A percentile compares a stretch with the other conserved stretches of the same genome.
Evolutionary conservation across 768 basidiomycete species (phyloP).

Genomic region (Kwoniella europaea): DNA sequence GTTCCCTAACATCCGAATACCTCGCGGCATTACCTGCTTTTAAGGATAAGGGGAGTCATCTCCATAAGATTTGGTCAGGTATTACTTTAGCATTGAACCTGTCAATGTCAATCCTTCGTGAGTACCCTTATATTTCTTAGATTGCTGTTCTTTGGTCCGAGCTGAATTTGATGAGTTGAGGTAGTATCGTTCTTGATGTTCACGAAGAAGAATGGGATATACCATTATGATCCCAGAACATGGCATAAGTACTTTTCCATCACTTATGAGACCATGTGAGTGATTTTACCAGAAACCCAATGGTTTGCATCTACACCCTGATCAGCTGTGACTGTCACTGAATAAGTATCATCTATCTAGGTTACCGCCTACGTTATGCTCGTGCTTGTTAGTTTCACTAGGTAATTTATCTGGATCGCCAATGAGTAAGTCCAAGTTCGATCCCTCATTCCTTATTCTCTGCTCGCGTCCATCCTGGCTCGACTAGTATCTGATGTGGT

Average conservation of each 20-base stretch:
- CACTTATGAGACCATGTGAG: conserved; percentile 18
- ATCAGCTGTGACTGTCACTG: too few relatives aligned
- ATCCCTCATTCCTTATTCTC: neutral
- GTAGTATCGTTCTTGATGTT: neutral
- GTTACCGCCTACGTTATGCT: conserved; percentile 6
- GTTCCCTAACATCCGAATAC: neutral
- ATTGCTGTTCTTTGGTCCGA: neutral
- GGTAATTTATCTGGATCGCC: neutral
- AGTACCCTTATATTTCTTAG: neutral
- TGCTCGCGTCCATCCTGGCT: neutral
- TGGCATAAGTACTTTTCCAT: conserved; percentile 8
- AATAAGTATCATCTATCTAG: neutral
- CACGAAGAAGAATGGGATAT: conserved; percentile 2
- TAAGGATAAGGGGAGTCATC: neutral
- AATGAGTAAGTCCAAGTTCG: neutral
- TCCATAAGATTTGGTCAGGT: conserved; percentile 2
- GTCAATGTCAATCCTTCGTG: neutral
- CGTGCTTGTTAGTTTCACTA: neutral
- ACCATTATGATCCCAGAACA: conserved; percentile 4
- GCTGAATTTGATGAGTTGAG: neutral
- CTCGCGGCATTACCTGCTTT: neutral
- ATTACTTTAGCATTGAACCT: neutral
- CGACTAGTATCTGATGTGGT: neutral
- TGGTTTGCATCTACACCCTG: neutral
- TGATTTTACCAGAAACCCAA: neutral